A percentile compares a stretch with the other conserved stretches of the same genome.
Conservation (phyloP, 192 early-diverging fungal genomes). For the Powellomyces hirtus region DNA sequence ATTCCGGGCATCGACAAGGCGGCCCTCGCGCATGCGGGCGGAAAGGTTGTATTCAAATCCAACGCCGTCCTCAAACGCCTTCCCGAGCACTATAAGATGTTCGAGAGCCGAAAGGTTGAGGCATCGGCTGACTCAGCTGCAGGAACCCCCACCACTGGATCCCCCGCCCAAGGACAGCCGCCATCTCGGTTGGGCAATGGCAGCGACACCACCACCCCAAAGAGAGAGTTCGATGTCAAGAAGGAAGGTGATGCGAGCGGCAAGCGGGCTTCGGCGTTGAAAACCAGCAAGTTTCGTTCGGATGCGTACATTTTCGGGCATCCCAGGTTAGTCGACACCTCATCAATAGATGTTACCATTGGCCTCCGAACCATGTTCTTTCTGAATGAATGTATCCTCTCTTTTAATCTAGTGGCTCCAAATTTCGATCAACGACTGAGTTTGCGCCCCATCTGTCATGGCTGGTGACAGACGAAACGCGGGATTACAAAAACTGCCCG, state of each 20-base stretch:
- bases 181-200: not conserved
- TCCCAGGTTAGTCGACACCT: too few species aligned
- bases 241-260: too few species aligned
- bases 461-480: constrained; percentile 22
- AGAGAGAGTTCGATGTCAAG: too few species aligned
- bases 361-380: too few species aligned
- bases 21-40: not conserved
- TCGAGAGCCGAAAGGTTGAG: constrained; percentile 17
- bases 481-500: constrained; percentile 15
- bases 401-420: too few species aligned
- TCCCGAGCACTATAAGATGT: constrained; percentile 17
- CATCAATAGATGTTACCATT: too few species aligned
- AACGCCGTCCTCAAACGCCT: not conserved
- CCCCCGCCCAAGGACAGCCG: not conserved
- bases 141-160: not conserved
- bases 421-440: constrained; percentile 30
- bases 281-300: too few species aligned
- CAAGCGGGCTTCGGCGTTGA: too few species aligned
- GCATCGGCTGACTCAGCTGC: not conserved
- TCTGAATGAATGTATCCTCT: too few species aligned
- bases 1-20: constrained; percentile 11
- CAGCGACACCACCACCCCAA: not conserved
- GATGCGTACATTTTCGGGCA: constrained; percentile 30
- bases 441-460: constrained; percentile 29
- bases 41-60: not conserved